Evolutionary conservation across 306 rosid genomes (phyloP).

Genomic region (Quercus robur): DNA sequence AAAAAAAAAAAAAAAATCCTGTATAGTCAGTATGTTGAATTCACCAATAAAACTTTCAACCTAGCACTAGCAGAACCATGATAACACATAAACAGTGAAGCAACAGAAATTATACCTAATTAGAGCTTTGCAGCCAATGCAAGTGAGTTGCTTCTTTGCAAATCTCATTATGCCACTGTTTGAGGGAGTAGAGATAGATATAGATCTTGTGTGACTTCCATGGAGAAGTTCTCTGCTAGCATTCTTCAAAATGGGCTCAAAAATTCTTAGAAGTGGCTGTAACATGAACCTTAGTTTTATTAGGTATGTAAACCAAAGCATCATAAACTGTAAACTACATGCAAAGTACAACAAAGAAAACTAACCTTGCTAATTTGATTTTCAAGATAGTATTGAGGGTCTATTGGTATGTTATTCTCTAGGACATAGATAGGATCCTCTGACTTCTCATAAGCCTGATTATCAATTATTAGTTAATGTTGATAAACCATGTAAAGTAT

Average conservation of each 20-base stretch:
- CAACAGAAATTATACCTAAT: slow-evolving; percentile 53
- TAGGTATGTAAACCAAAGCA: slow-evolving; percentile 18
- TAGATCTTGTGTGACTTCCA: slow-evolving; percentile 93
- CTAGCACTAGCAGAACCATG: slow-evolving; percentile 7
- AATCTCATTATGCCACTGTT: slow-evolving; percentile 93
- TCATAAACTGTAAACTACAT: not conserved
- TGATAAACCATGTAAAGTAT: slow-evolving; percentile 9
- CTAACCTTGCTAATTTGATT: slow-evolving; percentile 94
- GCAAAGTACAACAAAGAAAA: slow-evolving; percentile 11
- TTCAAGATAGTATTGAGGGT: slow-evolving; percentile 96
- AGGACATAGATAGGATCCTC: slow-evolving; percentile 98
- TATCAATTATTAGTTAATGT: slow-evolving; percentile 19
- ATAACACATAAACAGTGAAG: not conserved
- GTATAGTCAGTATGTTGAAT: not conserved
- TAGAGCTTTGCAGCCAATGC: slow-evolving; percentile 94
- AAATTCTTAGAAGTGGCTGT: slow-evolving; percentile 96
- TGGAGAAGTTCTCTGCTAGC: slow-evolving; percentile 97
- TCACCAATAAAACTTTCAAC: slow-evolving; percentile 9
- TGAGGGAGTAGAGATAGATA: slow-evolving; percentile 87
- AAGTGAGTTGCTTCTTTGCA: slow-evolving; percentile 80
- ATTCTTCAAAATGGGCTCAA: slow-evolving; percentile 95
- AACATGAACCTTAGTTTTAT: slow-evolving; percentile 20
- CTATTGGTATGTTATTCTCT: slow-evolving; percentile 93
- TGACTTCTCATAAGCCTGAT: slow-evolving; percentile 91
- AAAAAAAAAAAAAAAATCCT: not conserved